A percentile compares a stretch with the other conserved stretches of the same genome.
phyloP scores from a whole-genome alignment of 1,139 yeast species.

The Pichia sp. region DNA sequence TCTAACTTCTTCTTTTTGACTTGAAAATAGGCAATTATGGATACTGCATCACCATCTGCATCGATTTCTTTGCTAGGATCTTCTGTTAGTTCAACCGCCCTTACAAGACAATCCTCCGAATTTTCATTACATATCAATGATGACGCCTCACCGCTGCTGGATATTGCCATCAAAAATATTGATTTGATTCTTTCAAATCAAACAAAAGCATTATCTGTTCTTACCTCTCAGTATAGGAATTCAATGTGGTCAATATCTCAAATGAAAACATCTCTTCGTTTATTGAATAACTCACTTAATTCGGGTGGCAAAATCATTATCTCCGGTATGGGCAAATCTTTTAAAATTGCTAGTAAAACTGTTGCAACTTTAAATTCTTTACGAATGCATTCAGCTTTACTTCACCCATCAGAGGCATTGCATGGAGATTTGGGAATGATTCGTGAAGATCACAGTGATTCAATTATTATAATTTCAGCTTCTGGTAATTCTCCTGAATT shows the following conservation, averaged over 20 bases:
- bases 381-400: constrained; percentile 56
- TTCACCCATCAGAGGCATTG: constrained; percentile 83
- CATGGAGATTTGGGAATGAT: constrained; percentile 85
- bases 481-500: constrained; percentile 84
- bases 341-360: constrained; percentile 68
- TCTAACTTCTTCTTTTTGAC: too few relatives aligned
- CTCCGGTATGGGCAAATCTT: constrained; percentile 81
- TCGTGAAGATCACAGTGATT: constrained; percentile 48
- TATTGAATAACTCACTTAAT: constrained; percentile 44
- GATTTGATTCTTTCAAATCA: constrained; percentile 39
- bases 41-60: background rate
- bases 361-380: constrained; percentile 80
- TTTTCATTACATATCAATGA: constrained; percentile 22
- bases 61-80: background rate
- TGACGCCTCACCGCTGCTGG: constrained; percentile 21
- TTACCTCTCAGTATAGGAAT: constrained; percentile 36
- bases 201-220: constrained; percentile 38
- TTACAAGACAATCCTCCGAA: constrained; percentile 18
- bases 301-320: constrained; percentile 63
- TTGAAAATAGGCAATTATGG: too few relatives aligned
- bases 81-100: constrained; percentile 3
- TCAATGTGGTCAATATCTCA: constrained; percentile 45
- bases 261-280: constrained; percentile 43
- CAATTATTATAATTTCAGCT: constrained; percentile 63
- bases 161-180: constrained; percentile 23